Percentiles rank a stretch among this genome's conserved stretches.
phyloP scores from a whole-genome alignment of 1,284 basidiomycete species.

The Ceratobasidium theobromae region DNA sequence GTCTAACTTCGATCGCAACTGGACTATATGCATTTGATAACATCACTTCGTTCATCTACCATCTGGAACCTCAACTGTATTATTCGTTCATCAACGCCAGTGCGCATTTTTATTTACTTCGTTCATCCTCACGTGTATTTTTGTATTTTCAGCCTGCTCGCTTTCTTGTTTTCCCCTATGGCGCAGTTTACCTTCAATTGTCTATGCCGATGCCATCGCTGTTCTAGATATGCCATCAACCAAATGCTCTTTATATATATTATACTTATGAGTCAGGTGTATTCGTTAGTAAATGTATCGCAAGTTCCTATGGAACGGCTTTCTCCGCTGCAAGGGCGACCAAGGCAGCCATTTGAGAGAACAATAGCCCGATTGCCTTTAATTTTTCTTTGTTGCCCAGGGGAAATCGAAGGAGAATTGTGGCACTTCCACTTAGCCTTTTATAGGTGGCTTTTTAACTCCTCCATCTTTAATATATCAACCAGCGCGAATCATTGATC shows the following conservation, averaged over 20 bases:
- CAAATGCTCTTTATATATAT: no score
- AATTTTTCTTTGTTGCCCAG: not conserved
- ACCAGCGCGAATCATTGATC: not conserved
- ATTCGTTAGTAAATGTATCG: no score
- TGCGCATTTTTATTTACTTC: conserved; percentile 13
- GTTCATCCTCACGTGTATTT: conserved; percentile 17
- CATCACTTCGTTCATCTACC: not conserved
- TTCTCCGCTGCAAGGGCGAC: not conserved
- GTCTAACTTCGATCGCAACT: conserved; percentile 15
- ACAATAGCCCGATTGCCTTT: not conserved
- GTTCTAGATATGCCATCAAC: not conserved
- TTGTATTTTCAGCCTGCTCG: conserved; percentile 16
- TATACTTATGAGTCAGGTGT: no score
- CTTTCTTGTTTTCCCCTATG: not conserved
- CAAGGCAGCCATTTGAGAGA: not conserved
- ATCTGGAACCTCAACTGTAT: not conserved
- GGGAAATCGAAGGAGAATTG: not conserved
- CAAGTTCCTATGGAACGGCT: no score
- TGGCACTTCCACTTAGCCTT: not conserved
- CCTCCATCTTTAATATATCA: not conserved
- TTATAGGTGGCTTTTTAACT: not conserved
- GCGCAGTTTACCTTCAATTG: not conserved
- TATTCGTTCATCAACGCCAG: conserved; percentile 8
- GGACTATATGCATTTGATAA: not conserved
- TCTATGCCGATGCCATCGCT: not conserved